These are phyloP conservation scores for Sanghuangporus sanghuang DNA, from an alignment of 1,284 basidiomycete genomes.

Conservation along the genomic window DNA sequence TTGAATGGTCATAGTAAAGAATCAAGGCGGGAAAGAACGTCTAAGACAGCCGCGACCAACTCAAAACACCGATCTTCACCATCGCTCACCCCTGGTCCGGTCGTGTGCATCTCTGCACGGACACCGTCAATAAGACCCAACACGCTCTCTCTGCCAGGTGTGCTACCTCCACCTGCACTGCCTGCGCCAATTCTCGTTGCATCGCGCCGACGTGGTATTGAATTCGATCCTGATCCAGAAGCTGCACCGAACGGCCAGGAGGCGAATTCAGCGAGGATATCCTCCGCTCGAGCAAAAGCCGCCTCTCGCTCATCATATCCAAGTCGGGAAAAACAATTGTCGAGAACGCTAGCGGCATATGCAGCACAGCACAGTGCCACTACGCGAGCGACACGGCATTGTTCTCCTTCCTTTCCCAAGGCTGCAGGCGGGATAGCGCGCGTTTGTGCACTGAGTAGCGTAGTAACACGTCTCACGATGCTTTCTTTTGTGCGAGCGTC, in stretches of 20 bases:
- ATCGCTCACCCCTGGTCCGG: conserved; percentile 33
- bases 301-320: conserved; percentile 89
- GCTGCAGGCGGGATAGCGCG: conserved; percentile 72
- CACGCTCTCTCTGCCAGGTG: conserved; percentile 54
- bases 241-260: conserved; percentile 73
- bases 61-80: conserved; percentile 82
- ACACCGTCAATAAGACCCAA: conserved; percentile 78
- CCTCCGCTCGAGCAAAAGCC: conserved; percentile 88
- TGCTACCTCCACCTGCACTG: conserved; percentile 31
- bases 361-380: conserved; percentile 83
- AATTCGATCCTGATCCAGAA: conserved; percentile 26
- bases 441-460: conserved; percentile 79
- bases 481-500: conserved; percentile 86
- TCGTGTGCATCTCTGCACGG: conserved; percentile 54
- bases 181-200: conserved; percentile 50
- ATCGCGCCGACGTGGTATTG: conserved; percentile 34
- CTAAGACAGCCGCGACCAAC: conserved; percentile 84
- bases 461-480: conserved; percentile 70
- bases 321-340: conserved; percentile 84
- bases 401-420: conserved; percentile 71
- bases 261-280: conserved; percentile 85
- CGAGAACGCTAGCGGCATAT: conserved; percentile 91
- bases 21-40: conserved; percentile 86
- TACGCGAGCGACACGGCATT: conserved; percentile 75
- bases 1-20: conserved; percentile 51